Percentiles rank a stretch among this genome's conserved stretches.
These are phyloP conservation scores for Colletotrichum nymphaeae DNA, from an alignment of 2,329 filamentous ascomycete species.

Conservation along the genomic window DNA sequence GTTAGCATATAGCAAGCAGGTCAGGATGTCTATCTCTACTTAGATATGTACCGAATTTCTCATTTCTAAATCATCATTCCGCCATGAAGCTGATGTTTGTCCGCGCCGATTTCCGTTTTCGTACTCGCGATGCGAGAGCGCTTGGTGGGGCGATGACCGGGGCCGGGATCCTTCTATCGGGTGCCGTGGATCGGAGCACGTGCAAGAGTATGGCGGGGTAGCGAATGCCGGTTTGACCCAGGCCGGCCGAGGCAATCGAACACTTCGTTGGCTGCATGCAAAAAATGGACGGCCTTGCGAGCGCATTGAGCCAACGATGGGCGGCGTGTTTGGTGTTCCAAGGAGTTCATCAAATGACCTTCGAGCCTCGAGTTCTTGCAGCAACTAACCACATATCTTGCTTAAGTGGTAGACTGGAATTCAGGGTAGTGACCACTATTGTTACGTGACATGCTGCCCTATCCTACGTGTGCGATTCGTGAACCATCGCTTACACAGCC, in stretches of 20 bases:
- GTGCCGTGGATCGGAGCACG: background rate
- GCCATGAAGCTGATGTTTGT: too few species aligned
- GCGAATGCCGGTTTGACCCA: background rate
- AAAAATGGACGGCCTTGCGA: background rate
- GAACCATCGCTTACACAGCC: too few species aligned
- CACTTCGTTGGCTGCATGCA: background rate
- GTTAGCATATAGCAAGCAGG: too few species aligned
- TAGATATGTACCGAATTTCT: too few species aligned
- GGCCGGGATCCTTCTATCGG: background rate
- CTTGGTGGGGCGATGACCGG: background rate
- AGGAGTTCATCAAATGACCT: too few species aligned
- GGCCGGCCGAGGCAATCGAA: background rate
- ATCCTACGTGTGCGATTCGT: too few species aligned
- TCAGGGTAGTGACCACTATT: too few species aligned
- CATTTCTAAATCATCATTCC: background rate
- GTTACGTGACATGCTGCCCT: too few species aligned
- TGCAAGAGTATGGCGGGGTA: background rate
- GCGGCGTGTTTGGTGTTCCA: background rate
- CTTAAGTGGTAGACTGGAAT: too few species aligned
- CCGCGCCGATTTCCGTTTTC: background rate
- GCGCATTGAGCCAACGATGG: background rate
- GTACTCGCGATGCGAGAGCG: background rate
- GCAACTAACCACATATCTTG: too few species aligned
- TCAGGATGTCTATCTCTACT: too few species aligned
- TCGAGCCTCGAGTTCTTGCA: too few species aligned